Percentiles rank a stretch among this genome's conserved stretches.
phyloP scores from a whole-genome alignment of 83 land plant genomes.

The Picea abies region DNA sequence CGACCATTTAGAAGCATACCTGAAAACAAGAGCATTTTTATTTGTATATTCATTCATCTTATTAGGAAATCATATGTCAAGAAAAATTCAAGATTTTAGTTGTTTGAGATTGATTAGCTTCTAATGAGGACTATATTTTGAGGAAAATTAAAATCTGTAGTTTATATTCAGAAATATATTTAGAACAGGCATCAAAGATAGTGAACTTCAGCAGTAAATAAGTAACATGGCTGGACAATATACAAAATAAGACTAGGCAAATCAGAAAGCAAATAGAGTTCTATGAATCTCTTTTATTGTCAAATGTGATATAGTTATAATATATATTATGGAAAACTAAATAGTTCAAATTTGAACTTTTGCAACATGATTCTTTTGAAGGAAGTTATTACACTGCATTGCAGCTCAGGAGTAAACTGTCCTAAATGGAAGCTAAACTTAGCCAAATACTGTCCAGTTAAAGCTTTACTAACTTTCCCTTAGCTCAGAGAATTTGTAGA shows the following conservation, averaged over 20 bases:
- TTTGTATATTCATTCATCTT: neutral
- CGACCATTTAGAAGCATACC: slow-evolving; percentile 90
- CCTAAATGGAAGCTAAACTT: neutral
- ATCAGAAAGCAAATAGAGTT: neutral
- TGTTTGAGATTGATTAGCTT: neutral
- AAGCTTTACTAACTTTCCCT: neutral
- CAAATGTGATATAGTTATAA: neutral
- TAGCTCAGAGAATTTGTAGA: neutral
- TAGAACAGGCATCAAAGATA: neutral
- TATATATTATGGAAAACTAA: neutral
- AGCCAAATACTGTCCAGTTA: neutral
- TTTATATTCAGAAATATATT: neutral
- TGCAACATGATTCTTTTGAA: no score
- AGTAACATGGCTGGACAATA: neutral
- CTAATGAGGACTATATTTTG: neutral
- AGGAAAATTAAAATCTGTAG: neutral
- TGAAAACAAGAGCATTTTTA: slow-evolving; percentile 26
- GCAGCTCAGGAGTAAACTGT: neutral
- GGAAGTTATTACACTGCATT: neutral
- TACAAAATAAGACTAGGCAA: neutral
- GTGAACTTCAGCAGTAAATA: neutral
- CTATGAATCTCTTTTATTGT: neutral
- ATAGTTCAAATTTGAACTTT: neutral
- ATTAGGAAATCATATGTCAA: neutral
- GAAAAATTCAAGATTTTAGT: neutral